Percentiles rank a stretch among this genome's conserved stretches.
phyloP scores from a whole-genome alignment of 148 eudicot genomes.

The Vaccinium macrocarpon region DNA sequence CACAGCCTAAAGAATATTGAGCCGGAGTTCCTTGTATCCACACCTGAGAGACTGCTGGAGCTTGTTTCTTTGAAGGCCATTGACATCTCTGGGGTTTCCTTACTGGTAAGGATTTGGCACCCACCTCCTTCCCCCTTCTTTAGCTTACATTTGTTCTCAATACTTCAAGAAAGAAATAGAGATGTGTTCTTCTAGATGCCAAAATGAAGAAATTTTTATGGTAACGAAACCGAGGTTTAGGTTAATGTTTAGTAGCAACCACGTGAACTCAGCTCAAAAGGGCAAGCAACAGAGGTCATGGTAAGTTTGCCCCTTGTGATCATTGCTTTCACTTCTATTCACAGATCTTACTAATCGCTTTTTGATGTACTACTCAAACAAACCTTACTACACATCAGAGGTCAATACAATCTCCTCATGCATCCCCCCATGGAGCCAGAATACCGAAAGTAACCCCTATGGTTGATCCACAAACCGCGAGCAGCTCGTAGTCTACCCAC shows the following conservation, averaged over 20 bases:
- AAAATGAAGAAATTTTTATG: not conserved
- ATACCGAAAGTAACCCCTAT: not conserved
- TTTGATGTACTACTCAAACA: not conserved
- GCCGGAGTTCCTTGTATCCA: conserved; percentile 89
- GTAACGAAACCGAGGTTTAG: not conserved
- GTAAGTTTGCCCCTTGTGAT: not conserved
- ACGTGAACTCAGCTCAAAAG: not conserved
- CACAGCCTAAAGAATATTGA: conserved; percentile 78
- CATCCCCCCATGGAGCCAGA: not conserved
- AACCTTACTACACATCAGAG: too few species aligned
- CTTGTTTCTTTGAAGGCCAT: conserved; percentile 67
- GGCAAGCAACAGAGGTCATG: not conserved
- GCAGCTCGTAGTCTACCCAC: not conserved
- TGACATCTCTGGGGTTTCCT: conserved; percentile 65
- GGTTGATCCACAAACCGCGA: not conserved
- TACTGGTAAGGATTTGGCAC: conserved; percentile 56
- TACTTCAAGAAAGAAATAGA: not conserved
- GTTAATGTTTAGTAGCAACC: not conserved
- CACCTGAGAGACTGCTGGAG: conserved; percentile 86
- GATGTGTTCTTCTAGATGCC: not conserved
- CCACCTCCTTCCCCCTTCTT: not conserved
- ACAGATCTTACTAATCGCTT: not conserved
- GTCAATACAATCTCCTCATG: not conserved
- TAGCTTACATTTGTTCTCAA: not conserved
- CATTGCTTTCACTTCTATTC: not conserved